Evolutionary conservation across 129 eudicot genomes (phyloP), one percentile per base, ranked within the genome.

Genomic region (Calendula officinalis): DNA sequence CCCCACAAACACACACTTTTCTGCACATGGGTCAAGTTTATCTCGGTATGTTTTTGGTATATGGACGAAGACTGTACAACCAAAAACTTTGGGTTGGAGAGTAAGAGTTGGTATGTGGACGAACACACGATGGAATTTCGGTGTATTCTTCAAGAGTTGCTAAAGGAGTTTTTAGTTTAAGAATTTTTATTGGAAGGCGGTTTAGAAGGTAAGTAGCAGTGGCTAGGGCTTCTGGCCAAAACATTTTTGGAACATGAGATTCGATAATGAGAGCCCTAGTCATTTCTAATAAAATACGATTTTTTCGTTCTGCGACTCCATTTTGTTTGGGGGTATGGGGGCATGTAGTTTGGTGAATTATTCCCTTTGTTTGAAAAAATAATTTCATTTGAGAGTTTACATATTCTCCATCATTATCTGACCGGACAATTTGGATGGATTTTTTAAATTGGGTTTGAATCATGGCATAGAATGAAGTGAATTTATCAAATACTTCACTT

Each of bases 171-270:
- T 60, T 60, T 40, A 60, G 5, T 7, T 60, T 27, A 60, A 14
- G 66, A 37, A 60, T 60, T 60, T 60, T 60, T 7, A 50, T 40
- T 17, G 66, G 66, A 8, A 60, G 51, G 8, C 35, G 51, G 51
- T 60, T 60, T 1, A 43, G 3, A 17, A 62, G 67, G 67, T 62
- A 62, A 11, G 67, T 42, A 34, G 53, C 30, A 0, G 30, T 22
- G 30, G 30, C 30, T 0, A 22, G 30, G 30, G 30, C 30, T 22
- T 22, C 30, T 1, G 14, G 66, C 49, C 48, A 14, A 40, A 37
- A 59, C 47, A 7, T 38, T 7, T 36, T 38, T 2, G 48, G 48
- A 38, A 37, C 64, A 14, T 12, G 6, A 6, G 48, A 59, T 5
- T 37, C 47, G 10, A 59, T 59, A 5, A 59, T 14, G 34, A 59